Base-by-base conservation (phyloP, 495 filamentous ascomycete genomes). In the Usnea hakonensis region DNA sequence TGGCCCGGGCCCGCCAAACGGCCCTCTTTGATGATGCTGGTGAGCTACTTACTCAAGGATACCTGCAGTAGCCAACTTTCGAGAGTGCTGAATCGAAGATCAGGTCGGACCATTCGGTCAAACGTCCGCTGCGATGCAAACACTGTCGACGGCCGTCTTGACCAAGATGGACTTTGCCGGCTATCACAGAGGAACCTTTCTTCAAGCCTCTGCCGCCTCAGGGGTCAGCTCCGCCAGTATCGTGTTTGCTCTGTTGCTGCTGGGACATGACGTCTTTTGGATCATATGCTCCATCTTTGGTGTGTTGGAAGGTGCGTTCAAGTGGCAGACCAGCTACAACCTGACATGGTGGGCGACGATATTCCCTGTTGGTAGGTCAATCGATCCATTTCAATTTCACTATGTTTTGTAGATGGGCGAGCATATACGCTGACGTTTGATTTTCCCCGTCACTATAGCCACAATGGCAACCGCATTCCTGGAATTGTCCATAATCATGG, bases 121-220 rank as follows among this genome's bases (percentile, higher is more conserved):
- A 23, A 55, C 28, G 19, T 21, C 53, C 1, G 30, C 53, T 13
- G 53, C 53, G 21, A 37, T 55, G 32, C 53, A 55, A 35, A 9
- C 23, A 13, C 53, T 55, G 21, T 30, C 32, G 14, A 37, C 32
- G 13, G 53, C 32, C 36, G 53, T 19, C 53, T 13, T 36, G 13
- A 55, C 53, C 53, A 55, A 55, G 19, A 55, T 55, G 53, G 53
- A 55, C 53, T 55, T 55, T 55, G 32, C 53, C 30, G 53, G 33
- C 4, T 55, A 55, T 5, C 30, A 55, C 32, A 37, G n/a, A 37
- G 53, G 53, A 5, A 55, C 53, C 14, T 37, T 37, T 23, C 32
- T 55, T 11, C 19, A 33, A 33, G 26, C 53, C 33, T 21, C 53
- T 6, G 53, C 53, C 13, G 53, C 53, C n/a, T 37, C 53, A 9